Conservation (phyloP, 2,329 filamentous ascomycete species). For the Trichoderma sp. region DNA sequence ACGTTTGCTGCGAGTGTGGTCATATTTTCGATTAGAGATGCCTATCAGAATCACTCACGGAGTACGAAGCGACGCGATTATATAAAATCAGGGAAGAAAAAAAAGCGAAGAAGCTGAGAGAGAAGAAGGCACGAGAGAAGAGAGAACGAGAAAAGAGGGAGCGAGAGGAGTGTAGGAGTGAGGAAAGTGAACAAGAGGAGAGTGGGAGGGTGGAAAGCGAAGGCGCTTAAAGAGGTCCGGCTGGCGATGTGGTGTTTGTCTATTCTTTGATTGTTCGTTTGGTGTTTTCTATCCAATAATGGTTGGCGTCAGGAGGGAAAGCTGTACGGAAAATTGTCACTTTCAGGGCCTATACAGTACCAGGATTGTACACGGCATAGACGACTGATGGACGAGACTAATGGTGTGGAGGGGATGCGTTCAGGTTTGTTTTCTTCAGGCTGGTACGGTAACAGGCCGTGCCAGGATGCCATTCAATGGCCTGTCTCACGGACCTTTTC, state of each 20-base stretch:
- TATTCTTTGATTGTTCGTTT: neutral
- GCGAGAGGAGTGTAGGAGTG: too few relatives aligned
- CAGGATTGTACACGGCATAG: constrained; percentile 2
- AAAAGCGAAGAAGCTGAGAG: neutral
- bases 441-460: neutral
- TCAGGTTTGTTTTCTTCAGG: constrained; percentile 6
- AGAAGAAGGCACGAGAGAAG: too few relatives aligned
- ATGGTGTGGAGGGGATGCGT: constrained; percentile 18
- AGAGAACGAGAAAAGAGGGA: too few relatives aligned
- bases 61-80: neutral
- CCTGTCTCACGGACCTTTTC: neutral
- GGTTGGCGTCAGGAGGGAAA: constrained; percentile 24
- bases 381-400: constrained; percentile 2
- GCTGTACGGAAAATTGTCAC: neutral
- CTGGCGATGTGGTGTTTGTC: too few relatives aligned
- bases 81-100: neutral
- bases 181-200: too few relatives aligned
- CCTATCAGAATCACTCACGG: constrained; percentile 27
- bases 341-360: neutral
- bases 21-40: constrained; percentile 70
- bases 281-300: neutral
- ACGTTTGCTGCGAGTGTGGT: constrained; percentile 92
- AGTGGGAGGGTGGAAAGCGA: too few relatives aligned
- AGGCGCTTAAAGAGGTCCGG: too few relatives aligned
- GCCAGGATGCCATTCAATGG: constrained; percentile 1